Evolutionary conservation across 164 flowering plant species (phyloP), one percentile per base, ranked within the genome.

Genomic region (grape (Vitis vinifera)): DNA sequence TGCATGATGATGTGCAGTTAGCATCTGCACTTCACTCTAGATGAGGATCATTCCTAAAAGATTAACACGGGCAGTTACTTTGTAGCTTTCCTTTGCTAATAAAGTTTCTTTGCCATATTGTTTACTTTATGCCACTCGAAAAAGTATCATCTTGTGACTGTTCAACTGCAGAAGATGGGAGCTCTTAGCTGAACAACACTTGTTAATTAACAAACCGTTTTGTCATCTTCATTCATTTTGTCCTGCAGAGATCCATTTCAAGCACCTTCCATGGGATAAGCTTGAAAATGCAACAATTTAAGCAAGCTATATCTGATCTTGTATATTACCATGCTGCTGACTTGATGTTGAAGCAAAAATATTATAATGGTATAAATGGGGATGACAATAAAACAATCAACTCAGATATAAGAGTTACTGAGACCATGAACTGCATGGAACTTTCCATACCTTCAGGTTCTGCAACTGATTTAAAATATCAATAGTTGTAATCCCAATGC

Each of bases 391-490:
- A 57, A 57, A 57, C 8, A 57, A 16, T 57, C 59, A 57, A 17
- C 10, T 57, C 4, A 57, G 19, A 57, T 17, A 57, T 19, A 16
- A 16, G 6, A 47, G 29, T 15, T 16, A 11, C 44, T 37, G 44
- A 37, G 44, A 37, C 7, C 44, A 37, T 37, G 27, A 23, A 23
- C 27, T 23, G 44, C 44, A 6, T 37, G 44, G 44, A 37, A 37
- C 7, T 37, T 37, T 51, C 59, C 74, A 60, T 68, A 90, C 98
- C 99, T 96, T 91, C 31, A 96, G 80, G 65, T 72, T 79, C 29
- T 83, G 91, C 79, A 93, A 70, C 48, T 80, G 87, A 77, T 83
- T 84, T 70, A 79, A 76, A 16, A 96, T 51, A 53, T 84, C 83
- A 55, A 57, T 50, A 67, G 87, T 57, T 74, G 90, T 76, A 75